Conservation (phyloP, 1,139 yeast genomes). For the Saccharomyces pastorianus region DNA sequence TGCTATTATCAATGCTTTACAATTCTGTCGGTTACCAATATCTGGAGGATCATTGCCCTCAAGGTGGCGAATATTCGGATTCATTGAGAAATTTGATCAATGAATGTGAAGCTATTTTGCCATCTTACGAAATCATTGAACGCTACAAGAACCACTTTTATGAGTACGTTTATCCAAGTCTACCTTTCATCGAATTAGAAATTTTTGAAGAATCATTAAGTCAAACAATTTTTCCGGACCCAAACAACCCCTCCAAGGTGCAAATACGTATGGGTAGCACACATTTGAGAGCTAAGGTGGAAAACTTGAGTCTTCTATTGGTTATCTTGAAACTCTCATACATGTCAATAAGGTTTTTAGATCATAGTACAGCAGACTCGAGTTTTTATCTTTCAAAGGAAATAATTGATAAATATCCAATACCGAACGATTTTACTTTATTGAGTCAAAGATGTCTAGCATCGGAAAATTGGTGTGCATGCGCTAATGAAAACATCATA, state of each 20-base stretch:
- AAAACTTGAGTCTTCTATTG: conserved; percentile 20
- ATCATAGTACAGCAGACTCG: conserved; percentile 10
- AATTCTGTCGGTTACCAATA: conserved; percentile 15
- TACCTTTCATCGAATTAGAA: conserved; percentile 16
- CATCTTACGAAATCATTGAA: conserved; percentile 12
- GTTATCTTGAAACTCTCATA: conserved; percentile 26
- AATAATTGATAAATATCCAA: conserved; percentile 21
- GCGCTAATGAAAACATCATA: conserved; percentile 28
- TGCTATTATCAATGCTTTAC: conserved; percentile 19
- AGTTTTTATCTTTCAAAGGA: conserved; percentile 8
- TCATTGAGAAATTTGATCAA: conserved; percentile 13
- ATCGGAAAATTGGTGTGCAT: conserved; percentile 26
- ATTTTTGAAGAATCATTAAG: conserved; percentile 19
- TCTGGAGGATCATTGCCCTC: conserved; percentile 18
- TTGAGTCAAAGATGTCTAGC: conserved; percentile 22
- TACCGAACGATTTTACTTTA: conserved; percentile 19
- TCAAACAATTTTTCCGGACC: conserved; percentile 13
- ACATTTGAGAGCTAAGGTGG: conserved; percentile 24
- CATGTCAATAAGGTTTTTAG: conserved; percentile 17
- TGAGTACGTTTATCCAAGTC: conserved; percentile 15
- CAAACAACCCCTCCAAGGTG: conserved; percentile 16
- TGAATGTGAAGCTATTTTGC: conserved; percentile 13
- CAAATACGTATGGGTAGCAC: conserved; percentile 21
- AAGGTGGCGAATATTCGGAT: conserved; percentile 16
- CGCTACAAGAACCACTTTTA: conserved; percentile 17